Evolutionary conservation across 305 asterid species (phyloP).

Genomic region (Fraxinus latifolia): DNA sequence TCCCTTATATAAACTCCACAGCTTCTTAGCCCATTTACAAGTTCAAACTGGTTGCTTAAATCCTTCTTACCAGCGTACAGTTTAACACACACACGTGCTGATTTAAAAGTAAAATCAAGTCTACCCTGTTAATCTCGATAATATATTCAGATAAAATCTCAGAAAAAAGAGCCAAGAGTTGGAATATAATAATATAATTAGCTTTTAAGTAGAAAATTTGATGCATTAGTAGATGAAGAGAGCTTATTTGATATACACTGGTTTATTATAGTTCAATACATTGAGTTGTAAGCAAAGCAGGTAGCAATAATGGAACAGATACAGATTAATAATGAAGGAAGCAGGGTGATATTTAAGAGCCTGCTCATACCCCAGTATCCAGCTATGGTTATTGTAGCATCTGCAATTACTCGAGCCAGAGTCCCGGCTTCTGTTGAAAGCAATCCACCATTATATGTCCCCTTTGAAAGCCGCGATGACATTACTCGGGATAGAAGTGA

Average conservation of each 20-base stretch:
- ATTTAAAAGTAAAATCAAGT: not conserved
- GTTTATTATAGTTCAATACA: conserved; percentile 35
- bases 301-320: conserved; percentile 66
- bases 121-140: not conserved
- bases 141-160: not conserved
- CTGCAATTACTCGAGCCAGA: conserved; percentile 71
- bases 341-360: conserved; percentile 57
- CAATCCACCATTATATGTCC: conserved; percentile 69
- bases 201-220: conserved; percentile 17
- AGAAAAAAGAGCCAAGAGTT: not conserved
- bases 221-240: not conserved
- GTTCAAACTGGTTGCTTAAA: not conserved
- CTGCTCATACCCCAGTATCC: conserved; percentile 68
- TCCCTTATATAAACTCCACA: not conserved
- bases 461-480: conserved; percentile 71
- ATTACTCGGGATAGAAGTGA: conserved; percentile 69
- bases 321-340: conserved; percentile 71
- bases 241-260: not conserved
- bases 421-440: conserved; percentile 82
- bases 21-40: not conserved
- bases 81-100: not conserved
- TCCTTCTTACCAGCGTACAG: not conserved
- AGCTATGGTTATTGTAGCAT: conserved; percentile 62
- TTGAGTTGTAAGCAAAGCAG: conserved; percentile 65
- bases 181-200: not conserved